These are phyloP conservation scores for Hypholoma fasciculare DNA, from an alignment of 768 basidiomycete genomes.

Conservation along the genomic window DNA sequence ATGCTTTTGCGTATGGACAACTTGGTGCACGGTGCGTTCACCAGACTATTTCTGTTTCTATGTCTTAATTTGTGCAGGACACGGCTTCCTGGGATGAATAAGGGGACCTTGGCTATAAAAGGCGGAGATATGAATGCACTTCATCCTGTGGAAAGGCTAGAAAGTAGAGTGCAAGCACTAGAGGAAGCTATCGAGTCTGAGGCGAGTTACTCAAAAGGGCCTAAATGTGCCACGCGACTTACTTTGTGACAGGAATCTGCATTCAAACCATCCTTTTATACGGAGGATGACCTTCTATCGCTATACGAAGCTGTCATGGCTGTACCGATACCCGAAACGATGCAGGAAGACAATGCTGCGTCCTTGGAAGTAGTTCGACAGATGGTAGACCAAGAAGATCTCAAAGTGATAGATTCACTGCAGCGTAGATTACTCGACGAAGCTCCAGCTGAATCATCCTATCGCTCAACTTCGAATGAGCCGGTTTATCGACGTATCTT, in stretches of 20 bases:
- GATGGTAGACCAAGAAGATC: conserved; percentile 30
- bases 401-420: conserved; percentile 30
- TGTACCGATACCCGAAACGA: conserved; percentile 20
- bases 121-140: not conserved
- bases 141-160: conserved; percentile 30
- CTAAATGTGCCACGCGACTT: not conserved
- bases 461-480: conserved; percentile 1
- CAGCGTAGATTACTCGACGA: conserved; percentile 32
- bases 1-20: conserved; percentile 2
- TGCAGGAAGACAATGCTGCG: conserved; percentile 7
- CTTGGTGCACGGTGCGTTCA: not conserved
- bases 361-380: conserved; percentile 15
- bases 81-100: not conserved
- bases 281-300: conserved; percentile 40
- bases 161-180: conserved; percentile 34
- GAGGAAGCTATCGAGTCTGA: conserved; percentile 34
- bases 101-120: conserved; percentile 6
- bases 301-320: conserved; percentile 48
- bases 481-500: conserved; percentile 35
- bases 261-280: conserved; percentile 33
- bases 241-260: conserved; percentile 26
- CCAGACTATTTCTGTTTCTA: not conserved
- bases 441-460: conserved; percentile 4
- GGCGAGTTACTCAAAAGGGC: conserved; percentile 20
- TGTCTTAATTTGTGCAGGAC: not conserved